Evolutionary conservation across 139 green algal species (phyloP), one percentile per base, ranked within the genome.

Genomic region (Pseudopediastrum boryanum): DNA sequence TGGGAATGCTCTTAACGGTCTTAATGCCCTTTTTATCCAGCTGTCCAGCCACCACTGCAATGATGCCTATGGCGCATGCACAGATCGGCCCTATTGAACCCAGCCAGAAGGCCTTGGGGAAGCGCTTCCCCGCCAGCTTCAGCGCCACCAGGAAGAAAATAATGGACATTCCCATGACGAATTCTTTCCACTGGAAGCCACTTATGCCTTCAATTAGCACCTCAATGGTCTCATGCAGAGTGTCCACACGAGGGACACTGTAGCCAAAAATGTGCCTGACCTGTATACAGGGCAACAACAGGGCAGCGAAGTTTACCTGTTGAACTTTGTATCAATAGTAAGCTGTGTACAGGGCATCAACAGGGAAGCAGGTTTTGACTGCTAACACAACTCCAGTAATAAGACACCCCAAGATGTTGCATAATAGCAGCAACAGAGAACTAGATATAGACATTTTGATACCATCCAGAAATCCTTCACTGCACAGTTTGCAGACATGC

Each of bases 61-160:
- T 25, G 36, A 85, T 81, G 25, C 50, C 76, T 4, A 88, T 78
- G 52, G 83, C 59, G 50, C 83, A 88, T 0, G 75, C 80, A 3
- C 69, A 52, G 80, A 90, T 84, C 42, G 85, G 85, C 0, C 85
- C 85, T 61, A 90, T 39, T 2, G 83, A 71, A 4, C 71, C 82
- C 42, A 90, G 61, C 52, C 67, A 87, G 33, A 48, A 46, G 38
- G 84, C 78, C 63, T 79, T 78, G 41, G 70, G 71, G 9, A 62
- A 73, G 29, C 77, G 67, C 62, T 86, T 87, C 59, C 71, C 63
- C 3, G 85, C 3, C 2, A 85, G 27, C 61, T 84, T 82, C 62
- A 90, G 75, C n/a, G 27, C n/a, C 38, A 90, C 36, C 13, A 90
- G 77, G 46, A 86, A 77, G 0, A 76, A 3, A n/a, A 90, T 67